A percentile compares a stretch with the other conserved stretches of the same genome.
Conservation (phyloP, 495 filamentous ascomycete genomes). For the Podospora conica region DNA sequence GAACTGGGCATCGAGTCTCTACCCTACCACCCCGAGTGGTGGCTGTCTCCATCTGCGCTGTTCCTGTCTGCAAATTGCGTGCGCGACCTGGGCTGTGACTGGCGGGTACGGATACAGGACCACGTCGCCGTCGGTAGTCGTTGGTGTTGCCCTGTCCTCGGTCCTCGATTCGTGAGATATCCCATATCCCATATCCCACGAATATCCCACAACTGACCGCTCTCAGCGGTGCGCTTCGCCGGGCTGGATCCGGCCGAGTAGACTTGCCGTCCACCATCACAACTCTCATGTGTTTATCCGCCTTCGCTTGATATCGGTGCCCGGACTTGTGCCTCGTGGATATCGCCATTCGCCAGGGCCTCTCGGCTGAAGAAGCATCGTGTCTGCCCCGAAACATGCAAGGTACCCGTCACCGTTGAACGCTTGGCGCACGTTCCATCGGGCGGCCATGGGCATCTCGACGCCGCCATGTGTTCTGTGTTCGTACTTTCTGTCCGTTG, state of each 20-base stretch:
- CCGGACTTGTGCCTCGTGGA: not conserved
- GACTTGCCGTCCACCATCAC: slow-evolving; percentile 1
- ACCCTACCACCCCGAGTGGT: not conserved
- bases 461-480: not conserved
- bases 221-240: not conserved
- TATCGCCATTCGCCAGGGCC: not conserved
- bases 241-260: not conserved
- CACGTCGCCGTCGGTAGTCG: not conserved
- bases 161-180: not conserved
- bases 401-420: slow-evolving; percentile 14
- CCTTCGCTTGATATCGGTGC: slow-evolving; percentile 7
- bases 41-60: not conserved
- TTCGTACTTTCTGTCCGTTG: slow-evolving; percentile 6
- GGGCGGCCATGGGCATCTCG: not conserved
- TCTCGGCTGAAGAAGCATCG: slow-evolving; percentile 21
- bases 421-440: slow-evolving; percentile 1
- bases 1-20: not conserved
- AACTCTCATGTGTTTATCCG: slow-evolving; percentile 11
- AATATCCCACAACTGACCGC: not conserved
- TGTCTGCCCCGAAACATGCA: slow-evolving; percentile 20
- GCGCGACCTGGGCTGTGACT: not conserved
- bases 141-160: not conserved
- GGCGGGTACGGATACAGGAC: not conserved
- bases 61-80: not conserved
- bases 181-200: too few species aligned